Base-by-base conservation (phyloP, 768 basidiomycete genomes). In the Mycena belliarum region DNA sequence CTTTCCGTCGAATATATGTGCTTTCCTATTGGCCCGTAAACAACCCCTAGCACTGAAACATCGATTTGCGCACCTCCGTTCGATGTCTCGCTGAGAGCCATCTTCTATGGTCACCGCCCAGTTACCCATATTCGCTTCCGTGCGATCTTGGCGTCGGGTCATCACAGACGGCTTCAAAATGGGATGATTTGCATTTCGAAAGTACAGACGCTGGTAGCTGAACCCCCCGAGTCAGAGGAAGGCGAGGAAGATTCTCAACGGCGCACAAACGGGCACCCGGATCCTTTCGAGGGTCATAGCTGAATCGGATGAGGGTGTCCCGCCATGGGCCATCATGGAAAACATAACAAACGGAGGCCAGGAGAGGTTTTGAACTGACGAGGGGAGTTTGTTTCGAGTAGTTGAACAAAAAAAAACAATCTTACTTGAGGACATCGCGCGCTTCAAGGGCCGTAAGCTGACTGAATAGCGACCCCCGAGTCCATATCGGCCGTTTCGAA, bases 301-400 rank as follows among this genome's bases (percentile, higher is more conserved):
- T 86, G 55, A 94, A 88, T 43, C 85, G 84, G 33, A 98, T 81
- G 48, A 95, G 80, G 15, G 91, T 90, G 65, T 98, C 95, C 38
- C 93, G 81, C 88, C 91, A 98, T 3, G 95, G 95, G 0, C 97
- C 97, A 63, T 97, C 95, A 63, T 88, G 84, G 68, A 98, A 95
- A 10, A 91, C 88, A 67, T 95, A 99, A 52, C 87, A 88, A 4
- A 89, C 84, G 6, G 91, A 73, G 4, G 95, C 89, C 18, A 96
- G 80, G 16, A 94, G 78, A 7, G 85, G 73, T 68, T 95, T 96
- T 14, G 91, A 89, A 59, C 94, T 96, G 56, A 67, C 18, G 37
- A 40, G 23, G 50, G 25, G 6, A 49, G 24, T 11, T 29, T 18
- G 25, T 54, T n/a, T n/a, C n/a, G n/a, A n/a, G n/a, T n/a, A n/a